Conservation (phyloP, 257 asterid genomes). For the Jasminum sambac region DNA sequence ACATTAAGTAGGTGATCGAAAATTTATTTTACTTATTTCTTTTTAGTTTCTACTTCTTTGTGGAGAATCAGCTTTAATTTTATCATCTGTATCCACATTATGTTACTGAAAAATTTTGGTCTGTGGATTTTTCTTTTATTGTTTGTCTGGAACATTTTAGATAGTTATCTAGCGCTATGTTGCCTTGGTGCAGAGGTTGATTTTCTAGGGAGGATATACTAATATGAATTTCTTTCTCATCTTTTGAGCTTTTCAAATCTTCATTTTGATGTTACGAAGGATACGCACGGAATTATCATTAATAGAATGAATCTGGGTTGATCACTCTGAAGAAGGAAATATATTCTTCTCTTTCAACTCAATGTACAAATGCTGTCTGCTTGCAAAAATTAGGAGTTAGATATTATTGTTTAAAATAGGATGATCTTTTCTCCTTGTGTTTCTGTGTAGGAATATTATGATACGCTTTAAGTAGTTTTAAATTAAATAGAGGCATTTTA, state of each 20-base stretch:
- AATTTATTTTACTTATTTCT: slow-evolving; percentile 19
- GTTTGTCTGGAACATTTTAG: neutral
- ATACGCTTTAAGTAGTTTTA: neutral
- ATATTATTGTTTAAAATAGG: slow-evolving; percentile 3
- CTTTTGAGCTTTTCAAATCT: slow-evolving; percentile 16
- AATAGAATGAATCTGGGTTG: neutral
- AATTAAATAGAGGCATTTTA: slow-evolving; percentile 3
- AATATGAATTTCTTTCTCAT: slow-evolving; percentile 15
- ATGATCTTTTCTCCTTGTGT: neutral
- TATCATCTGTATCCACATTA: slow-evolving; percentile 3
- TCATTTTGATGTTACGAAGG: neutral
- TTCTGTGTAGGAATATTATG: neutral
- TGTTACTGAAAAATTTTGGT: slow-evolving; percentile 13
- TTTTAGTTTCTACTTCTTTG: neutral
- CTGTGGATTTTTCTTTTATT: neutral
- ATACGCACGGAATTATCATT: neutral
- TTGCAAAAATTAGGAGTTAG: slow-evolving; percentile 11
- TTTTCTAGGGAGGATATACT: slow-evolving; percentile 2
- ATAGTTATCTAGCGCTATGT: slow-evolving; percentile 9
- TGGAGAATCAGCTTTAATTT: neutral
- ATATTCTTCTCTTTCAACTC: neutral
- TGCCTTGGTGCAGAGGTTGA: slow-evolving; percentile 15
- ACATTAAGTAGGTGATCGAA: slow-evolving; percentile 29
- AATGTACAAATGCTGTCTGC: neutral
- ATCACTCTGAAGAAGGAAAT: neutral